Evolutionary conservation across 495 filamentous ascomycete genomes (phyloP).

Genomic region (Tuber brumale): DNA sequence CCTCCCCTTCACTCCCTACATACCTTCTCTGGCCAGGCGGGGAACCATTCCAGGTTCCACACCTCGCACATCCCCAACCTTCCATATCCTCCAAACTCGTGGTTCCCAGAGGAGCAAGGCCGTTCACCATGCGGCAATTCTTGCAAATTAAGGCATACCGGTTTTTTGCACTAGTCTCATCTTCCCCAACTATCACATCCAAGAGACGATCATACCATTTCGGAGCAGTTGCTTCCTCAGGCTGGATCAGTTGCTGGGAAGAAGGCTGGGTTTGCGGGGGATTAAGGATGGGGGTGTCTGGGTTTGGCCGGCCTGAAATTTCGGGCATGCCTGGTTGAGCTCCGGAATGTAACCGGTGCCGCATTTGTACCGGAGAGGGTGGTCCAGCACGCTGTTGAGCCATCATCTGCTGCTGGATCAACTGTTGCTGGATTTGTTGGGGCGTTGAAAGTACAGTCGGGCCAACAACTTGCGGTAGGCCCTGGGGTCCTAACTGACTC

Average conservation of each 20-base stretch:
- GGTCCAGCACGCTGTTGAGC: conserved; percentile 26
- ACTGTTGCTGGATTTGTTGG: conserved; percentile 34
- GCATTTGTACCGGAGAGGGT: conserved; percentile 19
- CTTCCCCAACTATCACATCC: conserved; percentile 87
- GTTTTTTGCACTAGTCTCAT: conserved; percentile 88
- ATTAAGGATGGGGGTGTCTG: conserved; percentile 29
- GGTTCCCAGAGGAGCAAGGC: conserved; percentile 85
- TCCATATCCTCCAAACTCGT: conserved; percentile 73
- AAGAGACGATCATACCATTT: conserved; percentile 93
- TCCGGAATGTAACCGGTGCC: conserved; percentile 16
- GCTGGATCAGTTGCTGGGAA: conserved; percentile 43
- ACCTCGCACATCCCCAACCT: conserved; percentile 80
- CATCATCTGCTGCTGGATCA: conserved; percentile 36
- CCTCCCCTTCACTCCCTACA: conserved; percentile 46
- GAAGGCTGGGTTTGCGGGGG: conserved; percentile 33
- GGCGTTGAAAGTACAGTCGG: conserved; percentile 16
- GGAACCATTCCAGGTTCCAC: conserved; percentile 73
- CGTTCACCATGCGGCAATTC: conserved; percentile 83
- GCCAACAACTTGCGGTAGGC: not conserved
- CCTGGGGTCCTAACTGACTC: conserved; percentile 15
- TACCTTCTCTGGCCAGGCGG: conserved; percentile 14
- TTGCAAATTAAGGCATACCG: conserved; percentile 80
- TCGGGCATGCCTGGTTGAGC: conserved; percentile 37
- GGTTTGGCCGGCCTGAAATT: conserved; percentile 14
- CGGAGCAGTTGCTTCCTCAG: conserved; percentile 49